Base-by-base conservation (phyloP, 1,284 basidiomycete species). In the Fomitiporia mediterranea region DNA sequence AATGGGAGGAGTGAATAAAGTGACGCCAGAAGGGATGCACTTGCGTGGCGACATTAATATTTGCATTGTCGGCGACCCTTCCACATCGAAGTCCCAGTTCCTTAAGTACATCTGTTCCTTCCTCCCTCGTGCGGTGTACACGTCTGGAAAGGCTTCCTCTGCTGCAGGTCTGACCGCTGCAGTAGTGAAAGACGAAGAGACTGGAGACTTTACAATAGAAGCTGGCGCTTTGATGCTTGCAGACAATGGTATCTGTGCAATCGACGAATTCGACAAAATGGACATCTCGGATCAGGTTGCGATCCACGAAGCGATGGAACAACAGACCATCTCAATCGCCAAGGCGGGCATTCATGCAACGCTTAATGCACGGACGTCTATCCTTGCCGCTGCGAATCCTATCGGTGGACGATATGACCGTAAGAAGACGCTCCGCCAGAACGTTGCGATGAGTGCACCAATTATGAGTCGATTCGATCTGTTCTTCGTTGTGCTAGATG, bases 201-300 rank as follows among this genome's bases (percentile, higher is more conserved):
- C 96, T 0, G 96, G 96, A 44, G 97, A 99, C 68, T 99, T 99
- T 74, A 99, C 97, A 0, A 99, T 99, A 67, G 97, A 99, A 76
- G 97, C 96, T 7, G 95, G 94, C 52, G 97, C 97, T 0, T 81
- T 99, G 62, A 99, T 99, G 97, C 82, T 99, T 2, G 97, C 97
- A 5, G 97, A 99, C 76, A 99, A 99, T 64, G 97, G 97, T 19
- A 98, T 99, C 69, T 99, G 97, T 68, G 95, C 96, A 13, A 99
- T 99, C 66, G 97, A 99, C 75, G 97, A 99, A 72, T 99, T 99
- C 69, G 96, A 99, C 82, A 99, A 99, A 76, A 99, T 99, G 97
- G 96, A 99, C 70, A 83, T 98, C 47, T 86, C 92, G 2, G 97
- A 99, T 71, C 97, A 99, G 70, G 94, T 99, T 42, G 97, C 97